A percentile compares a stretch with the other conserved stretches of the same genome.
Conservation (phyloP, 169 alveolate species). For the Sarcocystis neurona region DNA sequence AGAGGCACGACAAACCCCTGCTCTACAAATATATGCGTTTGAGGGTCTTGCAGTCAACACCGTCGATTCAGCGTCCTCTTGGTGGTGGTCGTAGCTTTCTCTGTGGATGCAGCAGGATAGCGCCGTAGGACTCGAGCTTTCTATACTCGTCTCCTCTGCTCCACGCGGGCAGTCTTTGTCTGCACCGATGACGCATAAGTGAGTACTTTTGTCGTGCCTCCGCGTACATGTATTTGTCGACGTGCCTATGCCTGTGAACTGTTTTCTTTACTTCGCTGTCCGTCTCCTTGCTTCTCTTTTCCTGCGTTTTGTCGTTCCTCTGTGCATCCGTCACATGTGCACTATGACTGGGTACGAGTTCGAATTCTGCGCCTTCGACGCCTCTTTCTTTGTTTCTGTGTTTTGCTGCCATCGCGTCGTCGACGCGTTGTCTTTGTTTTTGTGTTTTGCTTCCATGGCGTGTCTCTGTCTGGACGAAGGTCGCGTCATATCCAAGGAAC, state of each 20-base stretch:
- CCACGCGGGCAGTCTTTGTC: not conserved
- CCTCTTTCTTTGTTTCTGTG: too few species aligned
- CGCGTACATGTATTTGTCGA: not conserved
- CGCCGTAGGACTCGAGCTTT: not conserved
- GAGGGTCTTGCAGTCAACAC: too few species aligned
- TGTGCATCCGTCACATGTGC: too few species aligned
- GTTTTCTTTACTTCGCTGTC: not conserved
- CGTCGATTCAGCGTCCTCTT: too few species aligned
- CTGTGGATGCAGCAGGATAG: not conserved
- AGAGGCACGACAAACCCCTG: too few species aligned
- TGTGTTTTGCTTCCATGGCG: not conserved
- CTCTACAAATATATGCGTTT: too few species aligned
- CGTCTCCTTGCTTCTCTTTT: not conserved
- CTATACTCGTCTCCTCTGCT: not conserved
- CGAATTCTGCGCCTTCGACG: too few species aligned
- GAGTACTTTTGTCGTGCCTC: not conserved
- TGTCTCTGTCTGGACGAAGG: not conserved
- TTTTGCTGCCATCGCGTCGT: not conserved
- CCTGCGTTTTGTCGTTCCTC: not conserved
- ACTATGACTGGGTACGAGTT: too few species aligned
- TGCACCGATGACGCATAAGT: not conserved
- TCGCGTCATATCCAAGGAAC: slow-evolving; percentile 39
- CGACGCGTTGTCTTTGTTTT: not conserved
- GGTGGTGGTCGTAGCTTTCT: too few species aligned
- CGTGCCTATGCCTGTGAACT: not conserved